Evolutionary conservation across 2,329 filamentous ascomycete genomes (phyloP).

Genomic region (Penicillium sp.): DNA sequence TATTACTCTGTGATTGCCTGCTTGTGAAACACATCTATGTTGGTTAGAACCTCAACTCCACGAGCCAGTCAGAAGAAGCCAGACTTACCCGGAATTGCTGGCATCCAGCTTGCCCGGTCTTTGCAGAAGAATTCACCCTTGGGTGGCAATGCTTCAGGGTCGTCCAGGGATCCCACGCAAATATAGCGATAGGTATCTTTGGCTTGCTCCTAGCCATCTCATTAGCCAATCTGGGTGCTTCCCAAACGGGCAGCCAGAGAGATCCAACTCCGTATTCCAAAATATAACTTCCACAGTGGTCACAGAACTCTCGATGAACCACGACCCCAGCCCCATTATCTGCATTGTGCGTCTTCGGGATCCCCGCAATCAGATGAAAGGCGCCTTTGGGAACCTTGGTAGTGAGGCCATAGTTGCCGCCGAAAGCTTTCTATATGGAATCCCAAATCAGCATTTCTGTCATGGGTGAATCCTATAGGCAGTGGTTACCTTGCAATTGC

Average conservation of each 20-base stretch:
- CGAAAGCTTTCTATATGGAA: conserved; percentile 48
- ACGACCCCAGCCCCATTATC: conserved; percentile 51
- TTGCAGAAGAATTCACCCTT: conserved; percentile 58
- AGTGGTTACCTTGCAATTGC: conserved; percentile 48
- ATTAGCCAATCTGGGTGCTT: too few species aligned
- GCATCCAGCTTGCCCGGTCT: conserved; percentile 51
- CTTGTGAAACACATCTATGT: conserved; percentile 47
- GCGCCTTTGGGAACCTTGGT: conserved; percentile 49
- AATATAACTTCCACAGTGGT: conserved; percentile 51
- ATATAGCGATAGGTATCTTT: conserved; percentile 43
- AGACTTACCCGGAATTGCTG: conserved; percentile 47
- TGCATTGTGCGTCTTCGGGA: conserved; percentile 46
- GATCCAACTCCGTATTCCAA: conserved; percentile 53
- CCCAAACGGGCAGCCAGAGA: too few species aligned
- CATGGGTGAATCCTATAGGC: not conserved
- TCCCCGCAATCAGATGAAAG: conserved; percentile 42
- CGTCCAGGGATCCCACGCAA: conserved; percentile 52
- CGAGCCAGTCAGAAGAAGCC: not conserved
- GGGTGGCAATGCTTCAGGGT: conserved; percentile 49
- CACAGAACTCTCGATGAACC: conserved; percentile 54
- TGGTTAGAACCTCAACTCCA: conserved; percentile 11
- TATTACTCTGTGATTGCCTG: conserved; percentile 44
- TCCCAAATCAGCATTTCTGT: not conserved
- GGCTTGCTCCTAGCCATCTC: conserved; percentile 26
- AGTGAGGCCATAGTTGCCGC: conserved; percentile 53